These are phyloP conservation scores for Lagerstroemia speciosa DNA, from an alignment of 345 rosid genomes.

Conservation along the genomic window DNA sequence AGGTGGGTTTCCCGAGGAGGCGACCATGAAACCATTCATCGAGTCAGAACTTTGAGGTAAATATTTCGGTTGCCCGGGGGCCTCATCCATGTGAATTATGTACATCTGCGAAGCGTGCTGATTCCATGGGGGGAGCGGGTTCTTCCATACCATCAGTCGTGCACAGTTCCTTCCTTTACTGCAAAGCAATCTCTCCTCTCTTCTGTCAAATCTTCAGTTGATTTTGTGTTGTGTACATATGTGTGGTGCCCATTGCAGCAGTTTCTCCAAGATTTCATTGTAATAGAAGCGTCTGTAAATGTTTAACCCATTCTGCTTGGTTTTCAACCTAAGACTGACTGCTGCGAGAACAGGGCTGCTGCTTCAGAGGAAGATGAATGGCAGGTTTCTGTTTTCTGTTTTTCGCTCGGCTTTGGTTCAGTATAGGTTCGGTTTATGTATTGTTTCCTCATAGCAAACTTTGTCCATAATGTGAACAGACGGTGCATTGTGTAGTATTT, in stretches of 20 bases:
- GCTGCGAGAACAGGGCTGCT: neutral
- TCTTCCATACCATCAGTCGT: neutral
- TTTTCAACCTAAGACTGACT: neutral
- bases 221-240: neutral
- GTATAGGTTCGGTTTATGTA: too few species aligned
- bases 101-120: neutral
- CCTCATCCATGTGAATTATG: neutral
- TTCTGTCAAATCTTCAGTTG: neutral
- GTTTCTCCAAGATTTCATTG: neutral
- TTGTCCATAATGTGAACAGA: neutral
- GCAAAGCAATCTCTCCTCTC: neutral
- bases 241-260: neutral
- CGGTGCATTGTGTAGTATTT: too few species aligned
- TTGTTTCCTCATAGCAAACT: too few species aligned
- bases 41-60: neutral
- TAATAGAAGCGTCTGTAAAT: neutral
- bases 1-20: conserved; percentile 1
- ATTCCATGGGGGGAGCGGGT: neutral
- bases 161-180: neutral
- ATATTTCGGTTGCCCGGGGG: neutral
- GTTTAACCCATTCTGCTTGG: neutral
- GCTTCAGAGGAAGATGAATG: neutral
- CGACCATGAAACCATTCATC: neutral
- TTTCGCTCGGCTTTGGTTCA: neutral
- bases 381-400: neutral